Evolutionary conservation across 208 protist species (phyloP), one percentile per base, ranked within the genome.

Genomic region (Wallacemonas sp.): DNA sequence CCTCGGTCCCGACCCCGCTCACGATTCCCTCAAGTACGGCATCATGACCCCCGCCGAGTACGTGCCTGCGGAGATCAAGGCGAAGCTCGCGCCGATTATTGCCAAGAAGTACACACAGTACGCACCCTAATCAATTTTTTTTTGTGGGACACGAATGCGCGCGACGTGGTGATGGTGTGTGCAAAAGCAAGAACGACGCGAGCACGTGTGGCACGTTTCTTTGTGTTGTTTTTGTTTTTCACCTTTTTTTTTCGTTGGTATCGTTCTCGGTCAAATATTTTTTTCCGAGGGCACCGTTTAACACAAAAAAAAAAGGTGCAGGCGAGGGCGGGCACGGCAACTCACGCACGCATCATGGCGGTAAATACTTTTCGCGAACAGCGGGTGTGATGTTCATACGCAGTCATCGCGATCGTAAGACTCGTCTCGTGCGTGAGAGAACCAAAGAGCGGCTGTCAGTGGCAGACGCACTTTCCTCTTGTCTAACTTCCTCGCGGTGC

Each of bases 21-120:
- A 89, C 71, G 50, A 68, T 44, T 60, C 79, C 1, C 61, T 95
- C 46, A 13, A 69, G 33, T 66, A 60, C 42, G 86, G 75, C 26
- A 61, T 95, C 37, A 73, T 87, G 57, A 90, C 81, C 27, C 68
- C 73, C 24, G 60, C 71, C 5, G 71, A 76, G 52, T 54, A 66
- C 27, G 58, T 95, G 10, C 55, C 80, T 13, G 67, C 42, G 4
- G 80, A 86, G 46, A 38, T 69, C 21, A 83, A 82, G 37, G 68
- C 76, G 50, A 58, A 73, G 19, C 53, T 94, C 36, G 71, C 70
- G 30, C 79, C 77, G 30, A 58, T 94, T 3, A 37, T 94, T 27
- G 76, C 54, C 5, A 57, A 34, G 26, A 87, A 89, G 68, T 94
- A 90, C 62, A 72, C 83, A 6, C 58, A 76, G 52, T 81, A 78